These are phyloP conservation scores for Fusarium multiceps DNA, from an alignment of 2,329 filamentous ascomycete genomes.

Conservation along the genomic window DNA sequence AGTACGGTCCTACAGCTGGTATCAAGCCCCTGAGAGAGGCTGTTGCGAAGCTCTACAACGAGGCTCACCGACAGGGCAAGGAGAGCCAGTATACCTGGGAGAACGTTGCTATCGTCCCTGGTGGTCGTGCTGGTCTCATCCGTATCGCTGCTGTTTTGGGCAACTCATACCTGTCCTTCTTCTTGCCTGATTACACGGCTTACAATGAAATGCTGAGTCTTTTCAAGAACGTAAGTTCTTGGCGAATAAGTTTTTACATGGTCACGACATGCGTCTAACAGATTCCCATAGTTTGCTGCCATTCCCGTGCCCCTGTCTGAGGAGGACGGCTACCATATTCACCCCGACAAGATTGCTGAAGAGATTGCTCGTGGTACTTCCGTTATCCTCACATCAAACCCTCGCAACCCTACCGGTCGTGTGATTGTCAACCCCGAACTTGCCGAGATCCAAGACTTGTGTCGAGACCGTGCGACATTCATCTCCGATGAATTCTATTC, in stretches of 20 bases:
- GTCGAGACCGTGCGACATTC: conserved; percentile 87
- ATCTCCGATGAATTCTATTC: conserved; percentile 98
- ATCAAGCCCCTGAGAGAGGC: conserved; percentile 91
- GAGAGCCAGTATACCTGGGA: conserved; percentile 94
- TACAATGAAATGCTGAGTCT: conserved; percentile 98
- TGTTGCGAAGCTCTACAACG: conserved; percentile 92
- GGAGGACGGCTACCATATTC: conserved; percentile 91
- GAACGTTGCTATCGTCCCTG: conserved; percentile 96
- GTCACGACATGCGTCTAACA: conserved; percentile 6
- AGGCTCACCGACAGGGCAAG: conserved; percentile 88
- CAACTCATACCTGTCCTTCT: conserved; percentile 92
- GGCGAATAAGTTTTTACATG: neutral
- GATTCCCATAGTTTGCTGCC: conserved; percentile 73
- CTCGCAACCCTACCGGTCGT: conserved; percentile 91
- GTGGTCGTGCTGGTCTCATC: conserved; percentile 91
- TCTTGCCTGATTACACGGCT: conserved; percentile 94
- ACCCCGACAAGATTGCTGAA: conserved; percentile 91
- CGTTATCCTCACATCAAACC: conserved; percentile 94
- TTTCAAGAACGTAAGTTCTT: conserved; percentile 76
- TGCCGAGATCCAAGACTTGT: conserved; percentile 91
- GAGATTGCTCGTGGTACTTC: conserved; percentile 87
- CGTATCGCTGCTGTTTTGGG: conserved; percentile 94
- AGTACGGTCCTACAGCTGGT: conserved; percentile 94
- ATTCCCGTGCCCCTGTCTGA: conserved; percentile 87
- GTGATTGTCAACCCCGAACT: conserved; percentile 88